Percentiles rank a stretch among this genome's conserved stretches.
phyloP scores from a whole-genome alignment of 495 filamentous ascomycete genomes.

The Penicillium pancosmium region DNA sequence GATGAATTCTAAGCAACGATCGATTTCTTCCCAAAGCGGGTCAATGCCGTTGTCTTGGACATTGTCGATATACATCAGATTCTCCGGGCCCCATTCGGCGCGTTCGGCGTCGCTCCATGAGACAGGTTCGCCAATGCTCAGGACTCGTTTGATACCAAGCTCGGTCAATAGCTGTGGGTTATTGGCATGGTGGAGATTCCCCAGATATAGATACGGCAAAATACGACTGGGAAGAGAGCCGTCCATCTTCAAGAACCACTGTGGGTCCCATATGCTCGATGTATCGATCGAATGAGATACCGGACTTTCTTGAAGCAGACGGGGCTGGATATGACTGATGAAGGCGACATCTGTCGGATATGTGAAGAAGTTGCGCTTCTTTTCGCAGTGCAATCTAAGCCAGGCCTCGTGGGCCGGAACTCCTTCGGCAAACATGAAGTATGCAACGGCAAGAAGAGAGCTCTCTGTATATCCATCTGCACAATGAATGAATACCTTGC shows the following conservation, averaged over 20 bases:
- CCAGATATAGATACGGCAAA: constrained; percentile 92
- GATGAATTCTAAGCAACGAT: constrained; percentile 87
- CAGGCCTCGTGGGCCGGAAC: constrained; percentile 80
- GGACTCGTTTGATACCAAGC: constrained; percentile 81
- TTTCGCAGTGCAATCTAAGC: constrained; percentile 79
- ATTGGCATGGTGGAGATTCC: constrained; percentile 89
- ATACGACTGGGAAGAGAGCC: constrained; percentile 89
- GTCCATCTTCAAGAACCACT: constrained; percentile 83
- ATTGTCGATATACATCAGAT: constrained; percentile 74
- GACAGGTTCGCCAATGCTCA: constrained; percentile 92
- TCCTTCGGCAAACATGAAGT: constrained; percentile 87
- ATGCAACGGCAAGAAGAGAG: constrained; percentile 82
- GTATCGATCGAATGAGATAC: constrained; percentile 26
- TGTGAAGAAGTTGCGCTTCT: constrained; percentile 91
- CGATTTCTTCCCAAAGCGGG: constrained; percentile 83
- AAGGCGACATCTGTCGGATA: constrained; percentile 88
- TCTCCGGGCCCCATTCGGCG: constrained; percentile 69
- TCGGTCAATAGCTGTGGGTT: constrained; percentile 79
- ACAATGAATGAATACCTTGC: constrained; percentile 86
- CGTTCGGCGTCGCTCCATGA: constrained; percentile 73
- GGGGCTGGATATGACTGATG: constrained; percentile 71
- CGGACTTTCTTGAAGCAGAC: constrained; percentile 63
- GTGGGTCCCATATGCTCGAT: constrained; percentile 56
- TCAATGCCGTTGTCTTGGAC: constrained; percentile 98
- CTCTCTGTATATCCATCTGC: constrained; percentile 96